A percentile compares a stretch with the other conserved stretches of the same genome.
Evolutionary conservation across 805 yeast genomes (phyloP).

Genomic region (Pichia sporocuriosa): DNA sequence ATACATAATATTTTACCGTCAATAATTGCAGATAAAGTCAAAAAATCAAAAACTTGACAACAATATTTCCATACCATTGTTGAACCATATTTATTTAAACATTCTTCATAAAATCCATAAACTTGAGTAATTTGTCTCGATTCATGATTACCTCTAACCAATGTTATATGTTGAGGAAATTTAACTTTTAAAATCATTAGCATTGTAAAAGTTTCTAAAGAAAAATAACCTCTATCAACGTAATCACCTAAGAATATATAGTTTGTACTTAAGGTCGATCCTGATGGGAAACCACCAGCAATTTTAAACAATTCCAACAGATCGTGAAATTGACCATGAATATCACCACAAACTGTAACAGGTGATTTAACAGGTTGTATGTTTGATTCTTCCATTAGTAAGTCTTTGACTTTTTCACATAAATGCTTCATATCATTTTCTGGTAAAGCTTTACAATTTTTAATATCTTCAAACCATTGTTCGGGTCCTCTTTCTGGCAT

Average conservation of each 20-base stretch:
- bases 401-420: slow-evolving; percentile 91
- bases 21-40: slow-evolving; percentile 90
- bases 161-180: slow-evolving; percentile 59
- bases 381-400: slow-evolving; percentile 92
- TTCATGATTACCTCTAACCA: slow-evolving; percentile 97
- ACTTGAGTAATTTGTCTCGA: slow-evolving; percentile 97
- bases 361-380: slow-evolving; percentile 92
- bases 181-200: slow-evolving; percentile 90
- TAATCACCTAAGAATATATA: slow-evolving; percentile 92
- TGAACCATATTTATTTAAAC: slow-evolving; percentile 86
- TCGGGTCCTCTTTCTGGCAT: slow-evolving; percentile 75
- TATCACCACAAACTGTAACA: slow-evolving; percentile 94
- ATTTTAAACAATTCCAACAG: slow-evolving; percentile 82
- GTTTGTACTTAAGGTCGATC: slow-evolving; percentile 38
- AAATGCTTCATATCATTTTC: slow-evolving; percentile 94
- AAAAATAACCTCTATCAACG: slow-evolving; percentile 96
- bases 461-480: slow-evolving; percentile 91
- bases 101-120: slow-evolving; percentile 95
- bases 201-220: slow-evolving; percentile 87
- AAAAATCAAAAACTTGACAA: slow-evolving; percentile 91
- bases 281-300: slow-evolving; percentile 87
- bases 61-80: slow-evolving; percentile 95
- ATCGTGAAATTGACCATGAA: slow-evolving; percentile 97
- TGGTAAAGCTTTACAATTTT: slow-evolving; percentile 79
- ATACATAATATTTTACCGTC: slow-evolving; percentile 94